Evolutionary conservation across 2,329 filamentous ascomycete genomes (phyloP).

Genomic region (Ramularia collo-cygni): DNA sequence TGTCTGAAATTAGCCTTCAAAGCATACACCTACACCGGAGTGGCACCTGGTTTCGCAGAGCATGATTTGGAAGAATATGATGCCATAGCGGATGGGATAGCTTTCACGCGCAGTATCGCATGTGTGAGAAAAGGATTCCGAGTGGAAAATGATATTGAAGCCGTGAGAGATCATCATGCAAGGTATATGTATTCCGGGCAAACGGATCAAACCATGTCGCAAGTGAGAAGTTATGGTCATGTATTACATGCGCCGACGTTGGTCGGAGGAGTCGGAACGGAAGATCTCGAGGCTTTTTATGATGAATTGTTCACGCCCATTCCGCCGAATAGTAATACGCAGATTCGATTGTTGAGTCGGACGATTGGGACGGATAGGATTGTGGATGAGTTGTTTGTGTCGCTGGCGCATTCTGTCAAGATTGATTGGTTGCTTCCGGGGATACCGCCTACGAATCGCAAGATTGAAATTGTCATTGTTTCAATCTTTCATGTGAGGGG

Average conservation of each 20-base stretch:
- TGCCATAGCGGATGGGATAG: conserved; percentile 55
- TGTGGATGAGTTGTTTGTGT: conserved; percentile 54
- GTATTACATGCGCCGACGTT: conserved; percentile 41
- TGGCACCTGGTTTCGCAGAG: conserved; percentile 62
- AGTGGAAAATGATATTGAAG: conserved; percentile 41
- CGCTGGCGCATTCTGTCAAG: conserved; percentile 50
- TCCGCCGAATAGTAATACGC: conserved; percentile 43
- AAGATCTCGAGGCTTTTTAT: conserved; percentile 48
- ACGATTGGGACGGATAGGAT: conserved; percentile 53
- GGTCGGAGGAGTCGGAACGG: conserved; percentile 38
- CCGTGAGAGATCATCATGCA: conserved; percentile 35
- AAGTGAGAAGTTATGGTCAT: conserved; percentile 33
- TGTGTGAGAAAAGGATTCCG: conserved; percentile 55
- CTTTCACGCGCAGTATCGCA: conserved; percentile 60
- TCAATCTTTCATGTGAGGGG: conserved; percentile 50
- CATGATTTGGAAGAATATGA: conserved; percentile 62
- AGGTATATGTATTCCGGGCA: conserved; percentile 28
- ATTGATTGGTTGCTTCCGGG: conserved; percentile 56
- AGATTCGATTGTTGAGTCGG: conserved; percentile 49
- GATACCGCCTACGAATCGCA: conserved; percentile 49
- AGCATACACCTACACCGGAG: conserved; percentile 50
- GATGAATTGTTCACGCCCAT: conserved; percentile 48
- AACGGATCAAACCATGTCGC: conserved; percentile 32
- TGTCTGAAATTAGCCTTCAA: conserved; percentile 39
- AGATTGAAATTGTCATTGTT: conserved; percentile 50